Base-by-base conservation (phyloP, 257 asterid species). In the Nicotiana paniculata region DNA sequence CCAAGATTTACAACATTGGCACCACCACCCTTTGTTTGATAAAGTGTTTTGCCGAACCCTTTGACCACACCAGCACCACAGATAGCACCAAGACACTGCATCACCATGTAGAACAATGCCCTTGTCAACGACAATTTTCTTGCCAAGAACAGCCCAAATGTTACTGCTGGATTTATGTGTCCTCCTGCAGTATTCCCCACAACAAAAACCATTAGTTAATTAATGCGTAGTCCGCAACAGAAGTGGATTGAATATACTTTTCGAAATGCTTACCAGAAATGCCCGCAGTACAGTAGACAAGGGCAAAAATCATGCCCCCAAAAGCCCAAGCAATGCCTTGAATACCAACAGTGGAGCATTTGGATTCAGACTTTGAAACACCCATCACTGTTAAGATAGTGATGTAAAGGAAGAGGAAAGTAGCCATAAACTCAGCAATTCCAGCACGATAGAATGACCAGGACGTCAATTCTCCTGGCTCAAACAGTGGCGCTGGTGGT, bases 311-410 rank as follows among this genome's bases (percentile, higher is more conserved):
- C 89, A 86, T 86, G 82, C 89, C 89, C 21, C 89, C 89, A 43
- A 86, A 86, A 33, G 89, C 84, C 89, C 89, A 86, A 26, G 89
- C 89, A 69, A 86, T 86, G 59, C 89, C 89, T 75, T 86, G 89
- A 63, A 86, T 86, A 5, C 89, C 89, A 18, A 86, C 87, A 16
- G 87, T 77, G 17, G 81, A 43, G 72, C 87, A 86, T 81, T 86
- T 86, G 80, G 28, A 30, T 0, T 77, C 77, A 13, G 82, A 65
- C 76, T 79, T 81, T 5, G 13, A 5, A 26, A 77, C 84, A 16
- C 89, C 89, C 87, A 86, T 86, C 5, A 86, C 89, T 15, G 89
- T 86, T 67, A 86, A 72, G 16, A 86, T n/a, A 72, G 80, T 81
- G 83, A 86, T 81, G 68, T 86, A 86, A 1, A 86, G 81, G 85